These are phyloP conservation scores for Coniella lustricola DNA, from an alignment of 2,329 filamentous ascomycete species.

Conservation along the genomic window DNA sequence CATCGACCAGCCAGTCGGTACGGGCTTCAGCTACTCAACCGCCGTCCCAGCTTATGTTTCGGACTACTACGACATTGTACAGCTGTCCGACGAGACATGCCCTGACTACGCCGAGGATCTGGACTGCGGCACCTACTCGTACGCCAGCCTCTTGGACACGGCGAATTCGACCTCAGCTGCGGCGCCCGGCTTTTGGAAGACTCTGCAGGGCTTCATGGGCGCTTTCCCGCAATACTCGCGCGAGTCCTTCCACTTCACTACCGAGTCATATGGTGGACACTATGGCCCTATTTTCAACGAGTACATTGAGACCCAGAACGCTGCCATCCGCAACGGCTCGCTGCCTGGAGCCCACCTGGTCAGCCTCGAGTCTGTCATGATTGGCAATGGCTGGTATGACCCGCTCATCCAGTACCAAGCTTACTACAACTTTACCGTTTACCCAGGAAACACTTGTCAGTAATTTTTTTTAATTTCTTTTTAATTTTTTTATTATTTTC, in stretches of 20 bases:
- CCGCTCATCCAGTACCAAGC: slow-evolving; percentile 48
- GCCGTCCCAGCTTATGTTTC: slow-evolving; percentile 30
- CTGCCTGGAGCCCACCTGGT: slow-evolving; percentile 36
- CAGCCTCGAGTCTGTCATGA: slow-evolving; percentile 41
- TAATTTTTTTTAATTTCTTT: slow-evolving; percentile 20
- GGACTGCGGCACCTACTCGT: slow-evolving; percentile 48
- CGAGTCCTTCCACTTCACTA: slow-evolving; percentile 46
- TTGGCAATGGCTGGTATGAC: slow-evolving; percentile 54
- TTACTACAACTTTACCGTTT: slow-evolving; percentile 51
- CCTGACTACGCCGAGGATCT: slow-evolving; percentile 39
- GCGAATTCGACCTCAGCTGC: slow-evolving; percentile 45
- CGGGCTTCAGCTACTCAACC: slow-evolving; percentile 44
- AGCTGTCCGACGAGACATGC: slow-evolving; percentile 38
- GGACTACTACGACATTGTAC: slow-evolving; percentile 27
- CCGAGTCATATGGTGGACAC: slow-evolving; percentile 52
- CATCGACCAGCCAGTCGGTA: slow-evolving; percentile 54
- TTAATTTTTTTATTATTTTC: not conserved
- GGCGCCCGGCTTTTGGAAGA: slow-evolving; percentile 54
- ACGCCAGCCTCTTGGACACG: slow-evolving; percentile 45
- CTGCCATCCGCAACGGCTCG: slow-evolving; percentile 23
- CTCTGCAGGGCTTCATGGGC: slow-evolving; percentile 56
- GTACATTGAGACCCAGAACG: slow-evolving; percentile 41
- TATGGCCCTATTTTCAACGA: slow-evolving; percentile 49
- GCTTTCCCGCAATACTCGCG: slow-evolving; percentile 46
- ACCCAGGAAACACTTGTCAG: slow-evolving; percentile 42